Evolutionary conservation across 148 eudicot species (phyloP), one percentile per base, ranked within the genome.

Genomic region (Rhododendron simsii): DNA sequence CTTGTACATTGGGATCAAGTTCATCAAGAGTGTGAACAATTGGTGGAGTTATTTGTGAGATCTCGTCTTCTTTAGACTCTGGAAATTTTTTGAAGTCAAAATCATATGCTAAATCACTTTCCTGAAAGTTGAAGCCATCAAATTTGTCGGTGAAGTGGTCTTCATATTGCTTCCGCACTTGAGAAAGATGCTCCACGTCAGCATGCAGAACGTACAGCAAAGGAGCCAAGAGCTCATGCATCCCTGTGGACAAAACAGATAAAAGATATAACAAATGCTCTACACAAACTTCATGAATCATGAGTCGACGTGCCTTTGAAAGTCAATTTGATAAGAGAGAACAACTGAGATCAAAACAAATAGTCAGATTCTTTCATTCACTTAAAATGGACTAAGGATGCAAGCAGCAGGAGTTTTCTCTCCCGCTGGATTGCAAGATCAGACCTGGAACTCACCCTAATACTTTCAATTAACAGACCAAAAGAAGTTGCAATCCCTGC

Each of bases 221-320:
- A 48, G 99, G 99, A 83, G 99, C 98, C 90, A 97, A 89, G 73
- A 97, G 98, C 89, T 97, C 99, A 85, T 97, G 99, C 99, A 97
- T 97, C 83, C 99, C 99, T 97, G 90, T 76, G 88, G 59, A 86
- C 71, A 78, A 82, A 86, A 75, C 16, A 59, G 61, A 53, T 18
- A 3, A 16, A 37, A 16, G 78, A 48, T 55, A 26, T 7, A 28
- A 47, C 18, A 37, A n/a, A 48, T 33, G 47, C 41, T 44, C 21
- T 1, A 85, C 67, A 39, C 67, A 59, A 44, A 59, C 39, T n/a
- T 39, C 16, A 4, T 39, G 26, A 81, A 55, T 28, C n/a, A 59
- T 57, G 9, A 55, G 47, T 81, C 16, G 50, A 37, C 9, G 71
- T 1, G 10, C 26, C 63, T 35, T 51, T 33, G 13, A 51, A 51